Evolutionary conservation across 2,329 filamentous ascomycete genomes (phyloP), one percentile per base, ranked within the genome.

Genomic region (Penicillium psychrosexuale): DNA sequence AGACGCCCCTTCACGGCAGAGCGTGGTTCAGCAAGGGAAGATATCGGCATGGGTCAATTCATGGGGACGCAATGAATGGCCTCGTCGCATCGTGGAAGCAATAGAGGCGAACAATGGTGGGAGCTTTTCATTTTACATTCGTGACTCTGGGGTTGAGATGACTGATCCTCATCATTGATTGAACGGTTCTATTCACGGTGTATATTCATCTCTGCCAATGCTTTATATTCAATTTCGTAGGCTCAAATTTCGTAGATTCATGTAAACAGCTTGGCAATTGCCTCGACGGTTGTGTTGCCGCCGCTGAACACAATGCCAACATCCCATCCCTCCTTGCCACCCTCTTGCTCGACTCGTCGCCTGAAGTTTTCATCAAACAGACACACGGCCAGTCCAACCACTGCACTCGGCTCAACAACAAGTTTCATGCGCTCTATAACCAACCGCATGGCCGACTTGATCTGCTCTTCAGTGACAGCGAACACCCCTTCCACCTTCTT

Each of bases 401-500:
- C 91, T 0, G 89, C 84, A 72, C 88, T 92, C 22, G 93, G 93
- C 79, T 97, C 93, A 12, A 97, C 85, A 22, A 97, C 85, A 44
- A 96, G 77, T 83, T 97, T 97, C 80, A 94, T 85, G 55, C 92
- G 78, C 82, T 97, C 93, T 59, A 92, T 77, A 33, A 96, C 87
- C 58, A 97, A 73, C 58, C 82, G 77, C 82, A 96, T 82, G 12
- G 92, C 88, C 22, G 78, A 80, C 66, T 82, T 81, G 70, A 97
- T 97, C 78, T 96, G 84, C 51, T 87, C 85, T 72, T 97, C 93
- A 1, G 80, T 84, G 1, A 95, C 93, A 52, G 83, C 82, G 73
- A 84, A 88, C 65, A 96, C 83, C 0, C 83, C 87, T 2, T 76
- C 69, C 1, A 96, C 87, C 55, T 94, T 84, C n/a, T 75, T 72